Evolutionary conservation across 208 protist species (phyloP), one percentile per base, ranked within the genome.

Genomic region (Leishmania aethiopica): DNA sequence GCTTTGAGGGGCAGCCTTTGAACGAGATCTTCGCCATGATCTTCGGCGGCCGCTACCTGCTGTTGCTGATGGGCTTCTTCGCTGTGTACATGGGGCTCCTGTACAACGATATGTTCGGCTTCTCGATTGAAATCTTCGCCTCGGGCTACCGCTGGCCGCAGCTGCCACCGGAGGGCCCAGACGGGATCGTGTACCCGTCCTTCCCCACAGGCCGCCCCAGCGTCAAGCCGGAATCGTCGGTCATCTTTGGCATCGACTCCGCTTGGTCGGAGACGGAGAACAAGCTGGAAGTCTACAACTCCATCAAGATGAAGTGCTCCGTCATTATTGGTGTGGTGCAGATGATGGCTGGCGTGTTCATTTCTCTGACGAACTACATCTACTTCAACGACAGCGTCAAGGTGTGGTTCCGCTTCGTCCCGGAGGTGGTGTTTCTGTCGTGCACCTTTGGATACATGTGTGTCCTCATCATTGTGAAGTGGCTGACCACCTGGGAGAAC

Each of bases 221-320:
- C 59, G 86, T 94, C 35, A 90, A 90, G 83, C 92, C 92, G 42
- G 35, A 78, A 11, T 78, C 85, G 80, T 67, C 88, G 40, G 89
- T 88, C 71, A 78, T 86, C 22, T 85, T 98, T 73, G 96, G 97
- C 28, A 78, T 98, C 53, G 96, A 98, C 81, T 89, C 93, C 6
- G 92, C 91, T 35, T 99, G 97, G 97, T 88, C 89, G 19, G 97
- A 96, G 78, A 92, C 97, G 69, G 92, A 98, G 47, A 99, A 99
- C 85, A 98, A 99, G 81, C 89, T 99, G 28, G 93, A 96, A 49
- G 99, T 98, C 85, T 98, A 98, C 86, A 99, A 99, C 94, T 99
- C 97, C 22, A 92, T 99, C 82, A 99, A 99, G 90, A 99, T 99
- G 99, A 99, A 99, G 89, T 90, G 99, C 67, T 96, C 99, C 49